Base-by-base conservation (phyloP, 2,329 filamentous ascomycete species). In the Cryoendolithus antarcticus region DNA sequence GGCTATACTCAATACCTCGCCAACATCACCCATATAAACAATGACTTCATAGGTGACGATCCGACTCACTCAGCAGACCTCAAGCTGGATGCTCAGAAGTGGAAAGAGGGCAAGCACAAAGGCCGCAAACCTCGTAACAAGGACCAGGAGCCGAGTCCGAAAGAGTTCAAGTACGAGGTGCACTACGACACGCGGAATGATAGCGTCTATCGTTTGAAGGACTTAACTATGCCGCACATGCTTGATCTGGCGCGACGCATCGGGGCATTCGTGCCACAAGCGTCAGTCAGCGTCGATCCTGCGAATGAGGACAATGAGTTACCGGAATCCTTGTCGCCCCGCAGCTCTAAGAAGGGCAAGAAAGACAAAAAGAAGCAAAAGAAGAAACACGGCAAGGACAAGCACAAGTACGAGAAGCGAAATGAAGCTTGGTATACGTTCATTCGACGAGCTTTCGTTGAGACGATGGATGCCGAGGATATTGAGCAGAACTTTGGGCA, bases 1-100 rank as follows among this genome's bases (percentile, higher is more conserved):
- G 77, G 84, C 4, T 95, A 86, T 60, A 86, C 77, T 3, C 91
- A 98, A 54, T 95, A 93, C 60, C 95, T 77, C 60, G 86, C 89
- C 44, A 98, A 98, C 58, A 65, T 98, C n/a, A 96, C 89, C 0
- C 65, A 75, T 42, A 80, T 94, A 62, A 93, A 96, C 62, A 83
- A 86, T 50, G 75, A 82, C 43, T 70, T 77, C 35, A 54, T 61
- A 2, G 43, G 42, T 13, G 27, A 27, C 3, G 31, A 32, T 3
- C 11, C 34, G 2, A 32, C 34, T 8, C 32, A 32, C 10, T 9
- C 32, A 11, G 46, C 47, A 11, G 53, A 58, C 7, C 59, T 58
- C 5, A 42, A 50, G 9, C 47, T 61, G 4, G 54, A 58, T 2
- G 46, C 27, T 7, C 29, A 36, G 6, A 69, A 67, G 44, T 82